These are phyloP conservation scores for Psidium friedrichsthalianum DNA, from an alignment of 345 rosid genomes.

Conservation along the genomic window DNA sequence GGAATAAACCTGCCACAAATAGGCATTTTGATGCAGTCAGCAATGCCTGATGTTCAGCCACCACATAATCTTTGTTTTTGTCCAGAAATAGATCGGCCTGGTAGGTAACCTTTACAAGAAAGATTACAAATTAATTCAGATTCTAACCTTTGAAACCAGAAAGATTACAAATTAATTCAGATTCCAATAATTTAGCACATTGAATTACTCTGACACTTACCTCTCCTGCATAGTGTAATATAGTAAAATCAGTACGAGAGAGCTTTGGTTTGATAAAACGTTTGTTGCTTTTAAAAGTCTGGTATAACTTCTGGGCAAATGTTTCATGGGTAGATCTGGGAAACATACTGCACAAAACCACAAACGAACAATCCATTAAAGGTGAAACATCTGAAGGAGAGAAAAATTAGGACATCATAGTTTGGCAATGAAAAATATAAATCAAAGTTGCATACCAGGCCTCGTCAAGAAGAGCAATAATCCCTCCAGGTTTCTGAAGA, in stretches of 20 bases:
- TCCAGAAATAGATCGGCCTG: conserved; percentile 80
- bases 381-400: neutral
- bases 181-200: neutral
- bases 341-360: conserved; percentile 65
- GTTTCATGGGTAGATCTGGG: conserved; percentile 88
- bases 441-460: conserved; percentile 56
- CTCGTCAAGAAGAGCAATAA: conserved; percentile 88
- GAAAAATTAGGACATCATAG: neutral
- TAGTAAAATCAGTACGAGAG: conserved; percentile 78
- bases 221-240: conserved; percentile 92
- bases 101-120: conserved; percentile 45
- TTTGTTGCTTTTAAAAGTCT: conserved; percentile 60
- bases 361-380: neutral
- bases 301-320: conserved; percentile 88
- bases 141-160: neutral
- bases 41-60: conserved; percentile 90
- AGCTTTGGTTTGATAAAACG: conserved; percentile 95
- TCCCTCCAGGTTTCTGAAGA: conserved; percentile 87
- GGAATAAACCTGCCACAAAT: conserved; percentile 70
- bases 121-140: neutral
- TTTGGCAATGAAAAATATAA: neutral
- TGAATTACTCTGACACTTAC: conserved; percentile 17
- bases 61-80: conserved; percentile 90
- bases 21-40: conserved; percentile 68
- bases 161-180: neutral